Base-by-base conservation (phyloP, 257 asterid genomes). In the Anisodus acutangulus region DNA sequence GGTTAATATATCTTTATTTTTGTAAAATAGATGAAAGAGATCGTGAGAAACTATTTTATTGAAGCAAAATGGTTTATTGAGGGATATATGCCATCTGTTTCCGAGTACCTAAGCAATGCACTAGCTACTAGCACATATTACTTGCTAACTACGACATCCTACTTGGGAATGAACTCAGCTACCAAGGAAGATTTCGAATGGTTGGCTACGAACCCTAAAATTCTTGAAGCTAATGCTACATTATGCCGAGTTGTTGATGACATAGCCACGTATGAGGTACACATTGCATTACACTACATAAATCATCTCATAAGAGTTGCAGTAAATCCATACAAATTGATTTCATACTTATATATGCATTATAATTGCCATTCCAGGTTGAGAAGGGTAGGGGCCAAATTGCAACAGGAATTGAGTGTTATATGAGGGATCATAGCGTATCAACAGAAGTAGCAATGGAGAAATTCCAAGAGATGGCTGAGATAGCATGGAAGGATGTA, bases 381-480 rank as follows among this genome's bases (percentile, higher is more conserved):
- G 92, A 91, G 90, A 89, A 92, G 85, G 43, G 70, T 58, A 86
- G 89, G 74, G 95, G 94, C 1, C 93, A 91, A 55, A 84, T 47
- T 47, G 86, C 86, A 3, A 92, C 93, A 4, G 91, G 92, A 6
- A 85, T 92, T 11, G 88, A 92, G 13, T 91, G 91, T 43, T 92
- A 92, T 87, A 91, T 92, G 91, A 82, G 88, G 6, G 87, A 89
- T 0, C 51, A 88, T 13, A 85, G 88, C 0, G 91, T 90, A 1
- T 35, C 87, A 0, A 82, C 85, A 71, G 74, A 87, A 81, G 93
- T 81, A 6, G 93, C 94, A n/a, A 81, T 85, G 88, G 51, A 80
- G 8, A 84, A 88, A 79, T 79, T 91, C 1, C 80, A 60, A 0
- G 84, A 76, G 4, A 88, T 90, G 37, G 90, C 84, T 3, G 89